These are phyloP conservation scores for Auricularia sp. DNA, from an alignment of 768 basidiomycete genomes.

Conservation along the genomic window DNA sequence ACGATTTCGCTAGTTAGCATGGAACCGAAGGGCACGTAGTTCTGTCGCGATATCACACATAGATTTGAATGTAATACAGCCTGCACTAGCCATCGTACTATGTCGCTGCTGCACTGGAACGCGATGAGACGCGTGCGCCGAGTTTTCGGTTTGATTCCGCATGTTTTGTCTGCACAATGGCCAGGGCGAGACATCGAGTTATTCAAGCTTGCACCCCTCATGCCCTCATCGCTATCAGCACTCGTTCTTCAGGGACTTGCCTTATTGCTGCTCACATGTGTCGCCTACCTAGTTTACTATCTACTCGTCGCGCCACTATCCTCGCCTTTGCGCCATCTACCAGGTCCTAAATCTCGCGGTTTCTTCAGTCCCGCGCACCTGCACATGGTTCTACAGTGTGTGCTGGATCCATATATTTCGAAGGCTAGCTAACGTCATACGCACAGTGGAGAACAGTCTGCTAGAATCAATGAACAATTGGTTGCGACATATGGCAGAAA, in stretches of 20 bases:
- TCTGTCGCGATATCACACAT: too few relatives aligned
- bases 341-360: slow-evolving; percentile 32
- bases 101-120: background rate
- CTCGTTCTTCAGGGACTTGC: background rate
- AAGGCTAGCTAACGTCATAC: background rate
- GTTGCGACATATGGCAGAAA: slow-evolving; percentile 37
- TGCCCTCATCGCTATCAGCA: background rate
- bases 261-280: slow-evolving; percentile 26
- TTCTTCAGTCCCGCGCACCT: background rate
- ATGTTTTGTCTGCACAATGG: background rate
- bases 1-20: background rate
- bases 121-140: background rate
- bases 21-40: too few relatives aligned
- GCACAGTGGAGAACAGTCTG: slow-evolving; percentile 1
- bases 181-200: background rate
- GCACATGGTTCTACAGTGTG: slow-evolving; percentile 1
- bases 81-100: too few relatives aligned
- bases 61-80: too few relatives aligned
- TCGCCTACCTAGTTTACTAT: slow-evolving; percentile 34
- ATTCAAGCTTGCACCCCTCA: background rate
- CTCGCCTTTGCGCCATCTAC: slow-evolving; percentile 39
- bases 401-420: background rate
- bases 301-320: slow-evolving; percentile 34
- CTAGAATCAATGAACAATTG: slow-evolving; percentile 30
- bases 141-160: background rate